phyloP scores from a whole-genome alignment of 768 basidiomycete genomes.

The Tricholoma saponaceum region DNA sequence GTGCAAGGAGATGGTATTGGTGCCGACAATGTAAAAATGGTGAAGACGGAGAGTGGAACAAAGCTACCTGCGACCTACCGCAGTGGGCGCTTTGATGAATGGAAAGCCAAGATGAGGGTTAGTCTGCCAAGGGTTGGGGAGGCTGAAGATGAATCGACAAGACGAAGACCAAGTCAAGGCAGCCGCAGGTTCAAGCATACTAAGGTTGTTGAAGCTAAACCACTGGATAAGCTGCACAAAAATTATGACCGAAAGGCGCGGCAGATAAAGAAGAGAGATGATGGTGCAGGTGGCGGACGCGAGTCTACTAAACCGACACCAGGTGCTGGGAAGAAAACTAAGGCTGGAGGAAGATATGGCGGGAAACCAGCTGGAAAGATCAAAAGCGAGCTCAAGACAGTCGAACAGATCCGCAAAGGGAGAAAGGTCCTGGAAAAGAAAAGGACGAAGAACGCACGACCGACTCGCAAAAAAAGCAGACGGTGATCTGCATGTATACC shows the following conservation, averaged over 20 bases:
- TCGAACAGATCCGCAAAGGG: constrained; percentile 81
- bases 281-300: constrained; percentile 24
- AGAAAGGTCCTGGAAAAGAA: constrained; percentile 62
- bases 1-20: constrained; percentile 81
- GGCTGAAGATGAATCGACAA: constrained; percentile 47
- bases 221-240: constrained; percentile 67
- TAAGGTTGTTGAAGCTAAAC: constrained; percentile 59
- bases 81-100: constrained; percentile 93
- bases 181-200: constrained; percentile 75
- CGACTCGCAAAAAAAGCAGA: constrained; percentile 45
- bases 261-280: constrained; percentile 54
- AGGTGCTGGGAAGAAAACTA: constrained; percentile 20
- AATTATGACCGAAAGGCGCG: constrained; percentile 74
- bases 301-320: constrained; percentile 18
- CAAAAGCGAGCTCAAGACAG: constrained; percentile 81
- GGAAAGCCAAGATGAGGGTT: constrained; percentile 78
- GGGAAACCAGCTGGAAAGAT: constrained; percentile 61
- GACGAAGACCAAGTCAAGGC: constrained; percentile 29
- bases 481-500: constrained; percentile 19
- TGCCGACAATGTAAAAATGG: constrained; percentile 90
- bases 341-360: constrained; percentile 45
- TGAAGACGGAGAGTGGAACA: constrained; percentile 89
- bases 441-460: constrained; percentile 79
- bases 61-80: constrained; percentile 89
- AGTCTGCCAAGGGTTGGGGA: constrained; percentile 82